These are phyloP conservation scores for Tolypocladium amazonense DNA, from an alignment of 2,329 filamentous ascomycete genomes.

Conservation along the genomic window DNA sequence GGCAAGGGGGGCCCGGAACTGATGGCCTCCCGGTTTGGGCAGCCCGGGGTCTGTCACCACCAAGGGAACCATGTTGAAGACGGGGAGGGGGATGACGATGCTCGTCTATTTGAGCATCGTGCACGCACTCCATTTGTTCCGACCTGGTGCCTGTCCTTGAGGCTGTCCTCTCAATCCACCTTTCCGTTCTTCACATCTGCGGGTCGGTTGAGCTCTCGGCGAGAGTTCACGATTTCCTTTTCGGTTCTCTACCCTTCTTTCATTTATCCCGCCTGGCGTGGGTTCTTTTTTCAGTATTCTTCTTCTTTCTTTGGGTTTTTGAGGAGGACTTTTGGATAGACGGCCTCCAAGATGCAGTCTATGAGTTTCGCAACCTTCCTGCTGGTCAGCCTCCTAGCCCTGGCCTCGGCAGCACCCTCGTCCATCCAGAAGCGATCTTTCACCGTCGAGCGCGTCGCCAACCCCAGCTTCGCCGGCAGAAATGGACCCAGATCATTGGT, in stretches of 20 bases:
- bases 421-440: slow-evolving; percentile 45
- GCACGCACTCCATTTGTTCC: not conserved
- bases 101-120: not conserved
- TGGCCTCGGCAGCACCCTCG: slow-evolving; percentile 33
- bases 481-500: slow-evolving; percentile 52
- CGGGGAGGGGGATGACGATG: not conserved
- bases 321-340: not conserved
- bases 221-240: not conserved
- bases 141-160: not conserved
- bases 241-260: not conserved
- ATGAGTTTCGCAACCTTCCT: slow-evolving; percentile 13
- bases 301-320: not conserved
- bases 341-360: slow-evolving; percentile 5
- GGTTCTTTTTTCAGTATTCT: not conserved
- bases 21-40: not conserved
- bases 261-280: not conserved
- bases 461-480: slow-evolving; percentile 39
- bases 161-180: not conserved
- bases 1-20: not conserved
- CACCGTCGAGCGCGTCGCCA: slow-evolving; percentile 47
- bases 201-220: not conserved
- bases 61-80: not conserved
- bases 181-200: not conserved
- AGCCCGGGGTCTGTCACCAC: not conserved
- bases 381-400: slow-evolving; percentile 35